These are phyloP conservation scores for Acanthamoeba triangularis DNA, from an alignment of 208 protist genomes.

Conservation along the genomic window DNA sequence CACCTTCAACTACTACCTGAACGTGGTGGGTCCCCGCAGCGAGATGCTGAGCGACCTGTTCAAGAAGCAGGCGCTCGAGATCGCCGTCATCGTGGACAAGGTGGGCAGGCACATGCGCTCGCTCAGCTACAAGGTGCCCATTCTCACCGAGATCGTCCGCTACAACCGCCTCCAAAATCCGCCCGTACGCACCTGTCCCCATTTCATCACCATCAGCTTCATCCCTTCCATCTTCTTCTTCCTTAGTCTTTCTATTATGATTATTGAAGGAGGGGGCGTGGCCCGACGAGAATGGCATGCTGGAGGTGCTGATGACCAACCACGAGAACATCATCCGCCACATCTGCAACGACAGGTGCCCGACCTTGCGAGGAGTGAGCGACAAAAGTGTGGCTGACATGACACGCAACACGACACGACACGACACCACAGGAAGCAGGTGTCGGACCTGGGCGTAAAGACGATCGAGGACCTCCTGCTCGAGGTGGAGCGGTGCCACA, in stretches of 20 bases:
- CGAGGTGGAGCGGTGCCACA: slow-evolving; percentile 25
- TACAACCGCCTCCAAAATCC: not conserved
- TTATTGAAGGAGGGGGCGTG: slow-evolving; percentile 17
- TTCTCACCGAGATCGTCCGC: not conserved
- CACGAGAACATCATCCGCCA: slow-evolving; percentile 4
- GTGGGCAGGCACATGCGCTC: not conserved
- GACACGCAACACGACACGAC: not conserved
- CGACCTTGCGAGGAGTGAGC: not conserved
- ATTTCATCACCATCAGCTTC: not conserved
- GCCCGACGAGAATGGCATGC: slow-evolving; percentile 35
- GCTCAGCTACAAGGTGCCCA: slow-evolving; percentile 33
- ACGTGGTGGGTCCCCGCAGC: slow-evolving; percentile 20
- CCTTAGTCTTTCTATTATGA: too few species aligned
- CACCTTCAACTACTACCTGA: slow-evolving; percentile 22
- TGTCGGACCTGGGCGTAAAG: not conserved
- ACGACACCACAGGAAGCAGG: not conserved
- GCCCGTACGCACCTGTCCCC: not conserved
- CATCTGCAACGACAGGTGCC: slow-evolving; percentile 32
- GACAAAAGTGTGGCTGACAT: not conserved
- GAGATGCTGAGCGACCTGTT: not conserved
- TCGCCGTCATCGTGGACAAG: not conserved
- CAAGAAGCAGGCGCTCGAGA: not conserved
- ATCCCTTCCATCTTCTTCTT: not conserved
- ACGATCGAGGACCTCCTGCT: slow-evolving; percentile 43
- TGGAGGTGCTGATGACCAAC: not conserved